Conservation (phyloP, 1,284 basidiomycete species). For the Austroboletus niveus region DNA sequence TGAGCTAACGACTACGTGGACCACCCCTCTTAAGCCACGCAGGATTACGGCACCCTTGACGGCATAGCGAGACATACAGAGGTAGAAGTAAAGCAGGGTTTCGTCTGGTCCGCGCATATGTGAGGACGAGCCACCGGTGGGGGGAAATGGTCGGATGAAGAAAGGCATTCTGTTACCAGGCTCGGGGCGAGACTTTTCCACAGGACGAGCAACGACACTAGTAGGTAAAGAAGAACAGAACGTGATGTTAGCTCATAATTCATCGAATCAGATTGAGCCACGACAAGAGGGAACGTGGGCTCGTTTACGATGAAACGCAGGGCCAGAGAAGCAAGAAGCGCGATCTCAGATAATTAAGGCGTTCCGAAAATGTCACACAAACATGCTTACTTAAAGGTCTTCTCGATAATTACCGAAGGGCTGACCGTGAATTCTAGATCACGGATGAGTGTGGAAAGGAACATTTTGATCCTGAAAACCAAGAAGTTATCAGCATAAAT, state of each 20-base stretch:
- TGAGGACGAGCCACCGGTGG: slow-evolving; percentile 9
- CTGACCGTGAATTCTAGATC: slow-evolving; percentile 57
- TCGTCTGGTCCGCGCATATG: slow-evolving; percentile 7
- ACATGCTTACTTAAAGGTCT: slow-evolving; percentile 54
- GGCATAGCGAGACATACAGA: slow-evolving; percentile 19
- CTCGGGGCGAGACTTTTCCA: slow-evolving; percentile 48
- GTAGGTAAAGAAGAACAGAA: slow-evolving; percentile 17
- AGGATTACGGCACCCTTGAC: slow-evolving; percentile 18
- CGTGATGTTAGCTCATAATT: slow-evolving; percentile 13
- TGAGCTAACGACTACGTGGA: slow-evolving; percentile 21
- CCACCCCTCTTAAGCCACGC: slow-evolving; percentile 1
- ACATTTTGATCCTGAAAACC: slow-evolving; percentile 54
- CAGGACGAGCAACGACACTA: slow-evolving; percentile 55
- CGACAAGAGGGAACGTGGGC: slow-evolving; percentile 2
- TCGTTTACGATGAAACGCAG: slow-evolving; percentile 27
- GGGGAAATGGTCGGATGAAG: slow-evolving; percentile 35
- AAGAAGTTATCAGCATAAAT: slow-evolving; percentile 17
- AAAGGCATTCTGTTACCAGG: slow-evolving; percentile 58
- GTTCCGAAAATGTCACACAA: slow-evolving; percentile 14
- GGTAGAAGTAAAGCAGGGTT: slow-evolving; percentile 11
- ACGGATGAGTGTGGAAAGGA: slow-evolving; percentile 54
- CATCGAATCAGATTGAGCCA: slow-evolving; percentile 9
- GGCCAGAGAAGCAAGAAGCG: slow-evolving; percentile 12
- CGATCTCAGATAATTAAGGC: slow-evolving; percentile 21
- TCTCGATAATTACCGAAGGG: slow-evolving; percentile 55